A percentile compares a stretch with the other conserved stretches of the same genome.
phyloP scores from a whole-genome alignment of 1,139 yeast species.

The Arxiozyma slooffiae region DNA sequence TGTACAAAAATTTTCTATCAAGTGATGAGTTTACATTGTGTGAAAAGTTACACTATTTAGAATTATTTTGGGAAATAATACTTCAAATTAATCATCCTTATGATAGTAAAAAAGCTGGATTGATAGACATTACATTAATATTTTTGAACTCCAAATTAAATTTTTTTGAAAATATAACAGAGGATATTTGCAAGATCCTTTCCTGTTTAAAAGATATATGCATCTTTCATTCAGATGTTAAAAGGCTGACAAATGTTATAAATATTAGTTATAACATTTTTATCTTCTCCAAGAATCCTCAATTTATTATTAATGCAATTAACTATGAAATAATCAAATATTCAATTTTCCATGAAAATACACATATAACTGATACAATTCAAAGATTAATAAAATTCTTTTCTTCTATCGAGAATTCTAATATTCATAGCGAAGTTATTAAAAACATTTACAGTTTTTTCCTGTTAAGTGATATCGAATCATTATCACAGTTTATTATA shows the following conservation, averaged over 20 bases:
- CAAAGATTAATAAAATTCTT: not conserved
- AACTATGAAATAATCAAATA: constrained; percentile 9
- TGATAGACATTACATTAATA: constrained; percentile 5
- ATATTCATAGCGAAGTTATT: not conserved
- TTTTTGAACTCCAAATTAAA: constrained; percentile 5
- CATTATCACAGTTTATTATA: constrained; percentile 12
- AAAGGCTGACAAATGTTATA: constrained; percentile 28
- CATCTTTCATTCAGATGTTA: constrained; percentile 16
- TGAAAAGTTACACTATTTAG: not conserved
- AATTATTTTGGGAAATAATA: not conserved
- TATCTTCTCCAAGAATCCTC: constrained; percentile 11
- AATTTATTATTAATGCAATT: constrained; percentile 11
- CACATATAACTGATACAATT: constrained; percentile 4
- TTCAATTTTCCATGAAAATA: constrained; percentile 6
- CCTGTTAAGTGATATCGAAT: constrained; percentile 6
- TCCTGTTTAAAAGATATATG: constrained; percentile 7
- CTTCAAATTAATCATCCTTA: not conserved
- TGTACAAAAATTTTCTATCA: not conserved
- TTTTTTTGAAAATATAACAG: not conserved
- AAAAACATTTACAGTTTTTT: constrained; percentile 16
- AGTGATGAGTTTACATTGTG: not conserved
- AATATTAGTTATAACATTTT: constrained; percentile 28
- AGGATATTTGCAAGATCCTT: not conserved
- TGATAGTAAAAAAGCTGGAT: not conserved
- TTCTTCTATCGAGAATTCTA: not conserved